Evolutionary conservation across 139 green algal genomes (phyloP).

Genomic region (Chlorella sp.): DNA sequence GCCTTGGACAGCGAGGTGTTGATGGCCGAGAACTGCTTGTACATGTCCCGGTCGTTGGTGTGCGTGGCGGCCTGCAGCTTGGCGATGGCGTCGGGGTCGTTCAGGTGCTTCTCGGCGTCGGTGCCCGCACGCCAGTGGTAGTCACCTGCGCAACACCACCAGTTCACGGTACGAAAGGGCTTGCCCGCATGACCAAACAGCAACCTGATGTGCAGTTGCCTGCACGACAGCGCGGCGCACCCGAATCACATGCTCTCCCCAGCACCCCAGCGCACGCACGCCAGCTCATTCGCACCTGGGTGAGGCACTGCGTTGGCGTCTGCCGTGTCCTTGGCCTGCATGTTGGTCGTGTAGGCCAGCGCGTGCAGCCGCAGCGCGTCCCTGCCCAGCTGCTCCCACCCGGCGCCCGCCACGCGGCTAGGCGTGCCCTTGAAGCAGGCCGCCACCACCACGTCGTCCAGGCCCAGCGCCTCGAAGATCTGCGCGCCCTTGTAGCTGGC

Average conservation of each 20-base stretch:
- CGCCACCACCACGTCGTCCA: constrained; percentile 73
- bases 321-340: constrained; percentile 33
- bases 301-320: constrained; percentile 53
- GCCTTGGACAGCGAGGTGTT: constrained; percentile 55
- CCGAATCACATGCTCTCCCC: too few species aligned
- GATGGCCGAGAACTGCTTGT: constrained; percentile 59
- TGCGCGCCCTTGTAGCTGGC: constrained; percentile 95
- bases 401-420: constrained; percentile 67
- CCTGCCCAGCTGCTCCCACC: constrained; percentile 44
- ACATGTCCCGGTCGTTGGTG: constrained; percentile 65
- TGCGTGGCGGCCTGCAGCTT: constrained; percentile 62
- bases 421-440: constrained; percentile 86
- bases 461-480: constrained; percentile 92
- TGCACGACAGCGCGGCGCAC: too few species aligned
- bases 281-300: too few species aligned
- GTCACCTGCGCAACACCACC: too few species aligned
- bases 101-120: constrained; percentile 82
- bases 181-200: too few species aligned
- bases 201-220: too few species aligned
- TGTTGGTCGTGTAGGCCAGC: constrained; percentile 42
- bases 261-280: too few species aligned
- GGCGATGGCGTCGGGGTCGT: constrained; percentile 86
- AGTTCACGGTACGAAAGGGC: too few species aligned
- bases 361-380: constrained; percentile 73
- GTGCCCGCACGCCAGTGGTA: constrained; percentile 69